Evolutionary conservation across 805 yeast species (phyloP).

Genomic region (Pichia heedii): DNA sequence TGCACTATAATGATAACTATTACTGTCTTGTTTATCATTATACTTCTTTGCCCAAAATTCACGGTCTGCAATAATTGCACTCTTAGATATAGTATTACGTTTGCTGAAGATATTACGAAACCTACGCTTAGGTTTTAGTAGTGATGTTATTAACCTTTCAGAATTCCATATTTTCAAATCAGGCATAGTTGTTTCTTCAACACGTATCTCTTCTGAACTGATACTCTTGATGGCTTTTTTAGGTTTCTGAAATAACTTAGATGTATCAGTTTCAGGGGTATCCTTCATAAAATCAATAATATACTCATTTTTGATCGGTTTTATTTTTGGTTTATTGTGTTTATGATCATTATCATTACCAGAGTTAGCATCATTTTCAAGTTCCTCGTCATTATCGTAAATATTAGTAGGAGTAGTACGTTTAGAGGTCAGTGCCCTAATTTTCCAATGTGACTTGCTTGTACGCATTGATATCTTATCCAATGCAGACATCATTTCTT

Average conservation of each 20-base stretch:
- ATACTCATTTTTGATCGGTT: constrained; percentile 1
- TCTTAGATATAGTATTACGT: neutral
- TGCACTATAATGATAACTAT: too few species aligned
- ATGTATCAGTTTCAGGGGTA: constrained; percentile 4
- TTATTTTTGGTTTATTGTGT: neutral
- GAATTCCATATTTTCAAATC: constrained; percentile 53
- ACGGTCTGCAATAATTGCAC: constrained; percentile 39
- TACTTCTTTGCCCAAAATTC: constrained; percentile 66
- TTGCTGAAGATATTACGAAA: constrained; percentile 14
- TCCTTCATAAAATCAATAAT: constrained; percentile 18
- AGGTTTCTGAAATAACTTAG: constrained; percentile 22
- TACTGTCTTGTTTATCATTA: constrained; percentile 10
- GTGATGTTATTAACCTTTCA: constrained; percentile 53
- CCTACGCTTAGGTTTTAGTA: constrained; percentile 49
- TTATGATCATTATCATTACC: neutral
- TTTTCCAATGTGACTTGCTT: constrained; percentile 7
- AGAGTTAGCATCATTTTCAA: neutral
- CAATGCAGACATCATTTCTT: constrained; percentile 2
- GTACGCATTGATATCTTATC: neutral
- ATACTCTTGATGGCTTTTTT: too few species aligned
- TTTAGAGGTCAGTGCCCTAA: constrained; percentile 4
- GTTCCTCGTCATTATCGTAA: neutral
- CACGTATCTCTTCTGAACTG: neutral
- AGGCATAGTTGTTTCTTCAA: constrained; percentile 18
- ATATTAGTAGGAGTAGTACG: neutral